Evolutionary conservation across 306 rosid genomes (phyloP).

Genomic region (Cucurbita argyrosperma): DNA sequence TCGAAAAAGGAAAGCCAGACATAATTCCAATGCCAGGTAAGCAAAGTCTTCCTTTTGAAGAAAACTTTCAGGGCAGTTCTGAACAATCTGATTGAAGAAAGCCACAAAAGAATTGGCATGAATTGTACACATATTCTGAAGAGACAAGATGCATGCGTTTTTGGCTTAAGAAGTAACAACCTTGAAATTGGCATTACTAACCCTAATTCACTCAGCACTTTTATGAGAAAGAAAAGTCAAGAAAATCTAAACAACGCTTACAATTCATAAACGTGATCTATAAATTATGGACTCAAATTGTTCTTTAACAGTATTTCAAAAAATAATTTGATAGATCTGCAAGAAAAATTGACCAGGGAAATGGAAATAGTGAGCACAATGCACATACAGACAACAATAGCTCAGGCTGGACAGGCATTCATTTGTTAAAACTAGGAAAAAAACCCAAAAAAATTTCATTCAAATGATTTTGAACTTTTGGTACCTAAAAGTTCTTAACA

Average conservation of each 20-base stretch:
- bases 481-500: not conserved
- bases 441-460: not conserved
- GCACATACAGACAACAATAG: not conserved
- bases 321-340: not conserved
- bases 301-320: not conserved
- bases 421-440: not conserved
- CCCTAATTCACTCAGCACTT: not conserved
- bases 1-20: slow-evolving; percentile 44
- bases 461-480: not conserved
- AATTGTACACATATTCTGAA: not conserved
- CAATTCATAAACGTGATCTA: not conserved
- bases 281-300: not conserved
- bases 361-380: not conserved
- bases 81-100: slow-evolving; percentile 49
- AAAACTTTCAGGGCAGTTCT: slow-evolving; percentile 62
- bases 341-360: not conserved
- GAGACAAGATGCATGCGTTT: not conserved
- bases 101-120: slow-evolving; percentile 5
- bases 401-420: not conserved
- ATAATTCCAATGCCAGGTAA: slow-evolving; percentile 52
- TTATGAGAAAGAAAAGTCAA: not conserved
- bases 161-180: not conserved
- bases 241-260: not conserved
- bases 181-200: not conserved
- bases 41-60: slow-evolving; percentile 46